phyloP scores from a whole-genome alignment of 192 early-diverging fungal species.

The Coemansia sp. region DNA sequence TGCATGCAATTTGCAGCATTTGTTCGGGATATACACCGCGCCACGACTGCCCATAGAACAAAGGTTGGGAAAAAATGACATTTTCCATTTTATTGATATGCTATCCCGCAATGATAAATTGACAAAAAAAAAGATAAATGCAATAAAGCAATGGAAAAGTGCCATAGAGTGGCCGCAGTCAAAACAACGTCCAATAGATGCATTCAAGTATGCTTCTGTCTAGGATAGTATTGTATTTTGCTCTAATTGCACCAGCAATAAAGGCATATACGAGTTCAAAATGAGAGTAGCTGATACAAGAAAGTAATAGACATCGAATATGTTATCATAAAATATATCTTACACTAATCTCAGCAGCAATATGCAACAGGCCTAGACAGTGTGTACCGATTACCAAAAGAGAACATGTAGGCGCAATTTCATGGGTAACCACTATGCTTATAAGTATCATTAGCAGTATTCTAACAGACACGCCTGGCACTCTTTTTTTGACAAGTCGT shows the following conservation, averaged over 20 bases:
- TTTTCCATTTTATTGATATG: neutral
- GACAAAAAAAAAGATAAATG: neutral
- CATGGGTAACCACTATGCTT: neutral
- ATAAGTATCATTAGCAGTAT: neutral
- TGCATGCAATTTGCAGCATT: neutral
- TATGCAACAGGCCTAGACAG: neutral
- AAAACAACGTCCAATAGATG: neutral
- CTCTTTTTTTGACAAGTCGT: neutral
- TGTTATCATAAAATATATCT: neutral
- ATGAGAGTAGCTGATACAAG: neutral
- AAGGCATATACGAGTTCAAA: neutral
- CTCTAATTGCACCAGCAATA: neutral
- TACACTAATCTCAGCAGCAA: neutral
- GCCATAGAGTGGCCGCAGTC: neutral
- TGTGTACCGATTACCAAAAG: neutral
- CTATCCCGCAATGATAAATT: neutral
- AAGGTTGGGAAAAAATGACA: neutral
- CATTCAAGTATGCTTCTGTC: neutral
- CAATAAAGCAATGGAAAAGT: neutral
- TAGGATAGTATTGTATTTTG: neutral
- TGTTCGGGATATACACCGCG: neutral
- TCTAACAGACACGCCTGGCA: neutral
- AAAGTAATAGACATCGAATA: neutral
- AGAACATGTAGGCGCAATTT: neutral
- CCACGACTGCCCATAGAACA: neutral